Percentiles rank a stretch among this genome's conserved stretches.
Evolutionary conservation across 2,329 filamentous ascomycete species (phyloP).

Genomic region (Mycosphaerelloides madeirae): DNA sequence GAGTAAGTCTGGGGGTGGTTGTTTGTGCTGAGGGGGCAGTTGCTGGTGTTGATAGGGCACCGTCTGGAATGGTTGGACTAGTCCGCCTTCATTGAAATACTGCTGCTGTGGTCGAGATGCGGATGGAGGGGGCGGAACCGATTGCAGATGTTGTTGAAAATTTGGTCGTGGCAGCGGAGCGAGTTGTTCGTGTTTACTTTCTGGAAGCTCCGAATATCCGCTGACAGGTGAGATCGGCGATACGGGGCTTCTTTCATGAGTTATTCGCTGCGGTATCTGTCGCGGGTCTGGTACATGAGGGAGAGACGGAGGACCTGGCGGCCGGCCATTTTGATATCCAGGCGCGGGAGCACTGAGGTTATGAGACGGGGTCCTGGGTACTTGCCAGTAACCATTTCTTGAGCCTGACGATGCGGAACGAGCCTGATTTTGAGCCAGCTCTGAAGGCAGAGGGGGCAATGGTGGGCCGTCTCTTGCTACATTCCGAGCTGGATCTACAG

Average conservation of each 20-base stretch:
- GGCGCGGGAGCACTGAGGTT: constrained; percentile 2
- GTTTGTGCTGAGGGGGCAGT: constrained; percentile 25
- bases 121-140: constrained; percentile 4
- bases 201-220: constrained; percentile 20
- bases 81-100: not conserved
- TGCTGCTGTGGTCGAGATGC: constrained; percentile 16
- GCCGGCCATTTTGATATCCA: constrained; percentile 13
- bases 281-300: constrained; percentile 9
- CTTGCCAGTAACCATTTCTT: constrained; percentile 25
- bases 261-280: constrained; percentile 9
- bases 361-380: constrained; percentile 7
- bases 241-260: constrained; percentile 27
- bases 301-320: constrained; percentile 8
- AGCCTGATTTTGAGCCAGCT: constrained; percentile 12
- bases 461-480: constrained; percentile 28
- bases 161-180: constrained; percentile 29
- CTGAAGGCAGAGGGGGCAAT: constrained; percentile 32
- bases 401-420: constrained; percentile 10
- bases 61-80: constrained; percentile 10
- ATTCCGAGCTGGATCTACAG: constrained; percentile 15
- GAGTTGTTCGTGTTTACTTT: constrained; percentile 16
- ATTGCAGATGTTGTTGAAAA: constrained; percentile 11
- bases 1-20: constrained; percentile 52
- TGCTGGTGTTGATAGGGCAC: constrained; percentile 17
- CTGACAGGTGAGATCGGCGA: constrained; percentile 29